A percentile compares a stretch with the other conserved stretches of the same genome.
These are phyloP conservation scores for Magnolia kwangsiensis DNA, from an alignment of 164 flowering plant genomes.

Conservation along the genomic window DNA sequence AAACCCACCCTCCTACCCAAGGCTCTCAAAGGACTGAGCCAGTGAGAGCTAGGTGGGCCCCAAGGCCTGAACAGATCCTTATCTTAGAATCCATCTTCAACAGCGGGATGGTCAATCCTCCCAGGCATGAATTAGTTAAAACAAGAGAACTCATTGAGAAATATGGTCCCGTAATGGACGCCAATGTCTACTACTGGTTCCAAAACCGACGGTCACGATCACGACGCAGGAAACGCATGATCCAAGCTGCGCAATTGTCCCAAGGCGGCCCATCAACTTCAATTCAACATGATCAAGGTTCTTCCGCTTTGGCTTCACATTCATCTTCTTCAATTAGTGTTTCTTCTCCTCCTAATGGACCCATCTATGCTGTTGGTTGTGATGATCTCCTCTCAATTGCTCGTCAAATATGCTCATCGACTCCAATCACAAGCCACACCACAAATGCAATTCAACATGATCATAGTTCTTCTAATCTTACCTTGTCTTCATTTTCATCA, in stretches of 20 bases:
- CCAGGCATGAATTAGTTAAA: conserved; percentile 80
- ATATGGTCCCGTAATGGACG: conserved; percentile 86
- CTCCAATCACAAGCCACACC: background rate
- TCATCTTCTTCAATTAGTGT: too few relatives aligned
- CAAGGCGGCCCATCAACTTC: conserved; percentile 3
- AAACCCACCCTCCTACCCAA: conserved; percentile 20
- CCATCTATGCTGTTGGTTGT: too few relatives aligned
- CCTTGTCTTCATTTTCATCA: background rate
- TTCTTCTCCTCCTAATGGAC: background rate
- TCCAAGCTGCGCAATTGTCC: conserved; percentile 47
- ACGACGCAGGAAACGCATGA: conserved; percentile 78
- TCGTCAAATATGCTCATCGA: background rate
- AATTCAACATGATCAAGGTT: too few relatives aligned
- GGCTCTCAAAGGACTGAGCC: conserved; percentile 27
- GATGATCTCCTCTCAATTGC: too few relatives aligned
- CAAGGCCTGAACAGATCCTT: conserved; percentile 90
- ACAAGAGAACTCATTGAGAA: conserved; percentile 77
- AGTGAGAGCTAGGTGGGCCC: conserved; percentile 93
- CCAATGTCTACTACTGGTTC: conserved; percentile 98
- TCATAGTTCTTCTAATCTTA: too few relatives aligned
- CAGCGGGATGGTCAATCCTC: conserved; percentile 98
- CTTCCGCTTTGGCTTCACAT: too few relatives aligned
- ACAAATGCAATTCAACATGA: conserved; percentile 15
- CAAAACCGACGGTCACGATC: conserved; percentile 84
- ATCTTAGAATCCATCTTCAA: conserved; percentile 95